Base-by-base conservation (phyloP, 495 filamentous ascomycete genomes). In the Aspergillus saccharolyticus region DNA sequence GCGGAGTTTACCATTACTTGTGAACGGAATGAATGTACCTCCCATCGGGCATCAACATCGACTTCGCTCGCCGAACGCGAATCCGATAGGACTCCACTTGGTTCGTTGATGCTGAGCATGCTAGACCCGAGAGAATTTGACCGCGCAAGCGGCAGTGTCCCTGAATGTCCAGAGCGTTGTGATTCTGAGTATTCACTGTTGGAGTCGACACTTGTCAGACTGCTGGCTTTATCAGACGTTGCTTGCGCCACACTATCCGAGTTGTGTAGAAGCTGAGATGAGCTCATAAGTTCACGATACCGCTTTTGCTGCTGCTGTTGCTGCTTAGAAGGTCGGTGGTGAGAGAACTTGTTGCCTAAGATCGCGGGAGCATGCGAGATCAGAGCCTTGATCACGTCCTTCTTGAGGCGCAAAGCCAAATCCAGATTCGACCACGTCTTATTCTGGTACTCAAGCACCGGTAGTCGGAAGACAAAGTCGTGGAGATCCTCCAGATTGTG, bases 391-490 rank as follows among this genome's bases (percentile, higher is more conserved):
- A 96, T 94, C 61, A 97, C 89, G 54, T 95, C 91, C 61, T 88
- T 90, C 79, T 99, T 97, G 46, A 99, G 76, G 18, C 88, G 86
- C 50, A 97, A 76, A 1, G 93, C 91, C 12, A 99, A 83, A 60
- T 99, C 94, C 8, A 97, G 83, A 69, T 97, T 97, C 17, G 93
- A 97, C 94, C 94, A 99, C 10, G 91, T 97, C 74, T 97, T 97
- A 77, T 99, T 97, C 50, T 89, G 82, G 69, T 96, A 97, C 68
- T 99, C 94, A 42, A 99, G 84, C 16, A 88, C 88, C 7, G 94
- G 94, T 66, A 99, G 83, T 18, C 91, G 86, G 81, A 98, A 98
- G 57, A 97, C 94, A 58, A 98, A 93, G 64, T 97, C 87, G 70
- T 98, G 94, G 14, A 98, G 85, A 70, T 98, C 94, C 74, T 96